Conservation (phyloP, 306 rosid species). For the Canavalia gladiata region DNA sequence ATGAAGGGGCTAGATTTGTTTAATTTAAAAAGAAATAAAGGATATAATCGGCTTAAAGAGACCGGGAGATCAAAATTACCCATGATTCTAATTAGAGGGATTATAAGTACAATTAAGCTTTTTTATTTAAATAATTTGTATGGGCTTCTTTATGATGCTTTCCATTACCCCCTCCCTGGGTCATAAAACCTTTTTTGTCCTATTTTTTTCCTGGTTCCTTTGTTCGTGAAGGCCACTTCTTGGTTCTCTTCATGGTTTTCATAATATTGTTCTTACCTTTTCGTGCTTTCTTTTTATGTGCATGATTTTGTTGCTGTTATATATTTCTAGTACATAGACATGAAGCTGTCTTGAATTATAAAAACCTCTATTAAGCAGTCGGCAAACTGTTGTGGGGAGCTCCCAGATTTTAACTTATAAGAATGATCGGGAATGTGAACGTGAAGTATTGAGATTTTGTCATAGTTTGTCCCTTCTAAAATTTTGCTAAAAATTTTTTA, state of each 20-base stretch:
- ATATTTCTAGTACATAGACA: not conserved
- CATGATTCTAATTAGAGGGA: no score
- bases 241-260: not conserved
- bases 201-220: not conserved
- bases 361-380: conserved; percentile 1
- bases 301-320: conserved; percentile 24
- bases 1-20: no score
- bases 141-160: not conserved
- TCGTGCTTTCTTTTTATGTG: not conserved
- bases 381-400: conserved; percentile 22
- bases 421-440: conserved; percentile 6
- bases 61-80: no score
- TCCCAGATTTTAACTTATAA: not conserved
- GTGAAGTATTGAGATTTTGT: conserved; percentile 33
- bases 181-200: not conserved
- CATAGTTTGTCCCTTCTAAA: not conserved
- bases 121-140: not conserved
- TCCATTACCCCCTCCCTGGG: not conserved
- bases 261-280: conserved; percentile 19
- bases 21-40: no score
- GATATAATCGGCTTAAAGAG: no score
- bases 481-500: conserved; percentile 2
- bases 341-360: conserved; percentile 9
- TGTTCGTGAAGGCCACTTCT: conserved; percentile 13
- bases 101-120: no score